These are phyloP conservation scores for Leccinum subspadiceum DNA, from an alignment of 1,284 basidiomycete species.

Conservation along the genomic window DNA sequence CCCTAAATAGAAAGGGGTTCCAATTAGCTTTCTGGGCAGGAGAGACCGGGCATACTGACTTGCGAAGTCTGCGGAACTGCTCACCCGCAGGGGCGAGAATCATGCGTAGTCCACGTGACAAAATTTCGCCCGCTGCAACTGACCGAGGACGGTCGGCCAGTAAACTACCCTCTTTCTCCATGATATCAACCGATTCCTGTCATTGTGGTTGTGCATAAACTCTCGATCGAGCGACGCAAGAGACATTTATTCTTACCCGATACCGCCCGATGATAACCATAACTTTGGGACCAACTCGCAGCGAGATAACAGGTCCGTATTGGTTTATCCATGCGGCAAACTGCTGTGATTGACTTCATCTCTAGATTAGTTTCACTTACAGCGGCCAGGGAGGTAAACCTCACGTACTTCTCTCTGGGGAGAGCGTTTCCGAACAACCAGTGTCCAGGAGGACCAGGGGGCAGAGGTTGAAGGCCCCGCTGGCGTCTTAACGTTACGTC, in stretches of 20 bases:
- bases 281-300: constrained; percentile 30
- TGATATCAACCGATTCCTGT: constrained; percentile 46
- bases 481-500: constrained; percentile 8
- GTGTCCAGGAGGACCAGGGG: constrained; percentile 34
- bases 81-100: constrained; percentile 35
- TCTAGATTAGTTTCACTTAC: background rate
- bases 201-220: background rate
- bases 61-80: constrained; percentile 35
- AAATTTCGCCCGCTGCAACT: constrained; percentile 32
- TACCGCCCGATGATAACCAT: constrained; percentile 37
- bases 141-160: constrained; percentile 35
- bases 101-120: constrained; percentile 33
- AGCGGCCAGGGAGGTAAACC: background rate
- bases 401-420: constrained; percentile 27
- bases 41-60: constrained; percentile 11
- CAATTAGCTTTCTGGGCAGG: background rate
- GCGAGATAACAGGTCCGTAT: constrained; percentile 40
- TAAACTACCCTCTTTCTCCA: constrained; percentile 35
- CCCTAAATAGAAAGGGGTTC: constrained; percentile 18
- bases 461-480: constrained; percentile 23
- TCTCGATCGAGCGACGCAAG: background rate
- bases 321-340: constrained; percentile 36
- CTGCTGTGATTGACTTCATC: constrained; percentile 31
- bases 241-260: constrained; percentile 25
- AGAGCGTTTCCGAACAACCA: constrained; percentile 31